These are phyloP conservation scores for Arthrobotrys conoides DNA, from an alignment of 2,329 filamentous ascomycete species.

Conservation along the genomic window DNA sequence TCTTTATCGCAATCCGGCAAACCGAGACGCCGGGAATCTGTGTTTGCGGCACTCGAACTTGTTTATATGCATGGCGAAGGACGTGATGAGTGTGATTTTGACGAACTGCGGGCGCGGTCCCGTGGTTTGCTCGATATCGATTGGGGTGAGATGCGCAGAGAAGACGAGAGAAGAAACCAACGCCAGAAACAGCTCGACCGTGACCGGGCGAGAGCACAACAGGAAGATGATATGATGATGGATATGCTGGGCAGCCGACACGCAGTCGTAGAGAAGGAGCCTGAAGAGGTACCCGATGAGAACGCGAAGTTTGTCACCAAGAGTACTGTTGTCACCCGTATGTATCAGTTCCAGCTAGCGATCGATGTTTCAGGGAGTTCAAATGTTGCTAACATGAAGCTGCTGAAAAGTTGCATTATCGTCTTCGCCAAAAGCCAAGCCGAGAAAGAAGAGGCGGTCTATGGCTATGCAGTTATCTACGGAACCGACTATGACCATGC, in stretches of 20 bases:
- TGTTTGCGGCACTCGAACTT: conserved; percentile 42
- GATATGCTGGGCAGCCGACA: conserved; percentile 49
- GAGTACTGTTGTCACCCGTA: conserved; percentile 37
- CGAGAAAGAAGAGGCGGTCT: conserved; percentile 78
- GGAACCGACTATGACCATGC: conserved; percentile 92
- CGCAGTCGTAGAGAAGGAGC: conserved; percentile 50
- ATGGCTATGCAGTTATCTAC: conserved; percentile 64
- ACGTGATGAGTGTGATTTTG: conserved; percentile 72
- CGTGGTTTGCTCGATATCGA: conserved; percentile 76
- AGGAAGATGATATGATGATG: conserved; percentile 58
- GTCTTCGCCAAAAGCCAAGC: conserved; percentile 71
- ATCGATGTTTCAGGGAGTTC: neutral
- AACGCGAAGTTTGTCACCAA: conserved; percentile 55
- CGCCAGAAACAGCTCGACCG: conserved; percentile 48
- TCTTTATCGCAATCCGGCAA: conserved; percentile 85
- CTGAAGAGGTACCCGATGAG: conserved; percentile 66
- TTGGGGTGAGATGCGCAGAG: conserved; percentile 69
- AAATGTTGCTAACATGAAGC: neutral
- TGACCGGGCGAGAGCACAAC: conserved; percentile 34
- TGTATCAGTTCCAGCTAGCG: conserved; percentile 21
- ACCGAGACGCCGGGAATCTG: conserved; percentile 74
- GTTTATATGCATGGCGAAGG: conserved; percentile 45
- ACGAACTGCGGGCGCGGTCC: conserved; percentile 85
- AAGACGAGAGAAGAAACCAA: conserved; percentile 60
- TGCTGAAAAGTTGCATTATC: conserved; percentile 35